Percentiles rank a stretch among this genome's conserved stretches.
Evolutionary conservation across 2,329 filamentous ascomycete species (phyloP).

Genomic region (Aureobasidium subglaciale): DNA sequence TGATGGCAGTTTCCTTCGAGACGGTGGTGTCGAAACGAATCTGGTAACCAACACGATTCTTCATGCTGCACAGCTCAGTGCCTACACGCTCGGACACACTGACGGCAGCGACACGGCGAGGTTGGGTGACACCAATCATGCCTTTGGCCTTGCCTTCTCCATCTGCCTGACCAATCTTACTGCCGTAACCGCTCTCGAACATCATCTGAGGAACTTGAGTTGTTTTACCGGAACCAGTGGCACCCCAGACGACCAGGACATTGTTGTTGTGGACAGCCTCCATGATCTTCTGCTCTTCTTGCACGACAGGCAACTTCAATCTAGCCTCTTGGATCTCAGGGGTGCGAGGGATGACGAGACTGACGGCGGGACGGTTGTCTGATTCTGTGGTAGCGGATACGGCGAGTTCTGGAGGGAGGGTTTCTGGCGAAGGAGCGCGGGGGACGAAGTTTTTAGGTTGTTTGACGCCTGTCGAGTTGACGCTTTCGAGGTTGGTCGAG

Average conservation of each 20-base stretch:
- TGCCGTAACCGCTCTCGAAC: conserved; percentile 87
- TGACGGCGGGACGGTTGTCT: conserved; percentile 61
- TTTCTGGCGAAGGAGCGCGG: conserved; percentile 62
- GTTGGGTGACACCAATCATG: conserved; percentile 92
- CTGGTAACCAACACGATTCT: conserved; percentile 74
- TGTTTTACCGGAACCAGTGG: conserved; percentile 95
- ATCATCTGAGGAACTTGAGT: conserved; percentile 96
- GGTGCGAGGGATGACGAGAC: conserved; percentile 62
- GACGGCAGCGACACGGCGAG: conserved; percentile 86
- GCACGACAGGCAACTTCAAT: conserved; percentile 77
- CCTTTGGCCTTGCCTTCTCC: conserved; percentile 51
- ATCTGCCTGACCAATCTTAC: conserved; percentile 48
- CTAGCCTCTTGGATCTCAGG: conserved; percentile 71
- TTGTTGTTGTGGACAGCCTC: conserved; percentile 91
- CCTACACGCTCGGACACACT: conserved; percentile 92
- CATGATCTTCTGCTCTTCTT: conserved; percentile 96
- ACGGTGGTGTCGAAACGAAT: conserved; percentile 90
- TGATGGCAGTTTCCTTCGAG: conserved; percentile 74
- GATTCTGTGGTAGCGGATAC: conserved; percentile 48
- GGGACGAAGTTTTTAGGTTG: conserved; percentile 61
- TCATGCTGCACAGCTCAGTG: conserved; percentile 72
- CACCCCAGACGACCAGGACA: conserved; percentile 84
- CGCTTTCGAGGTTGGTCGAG: conserved; percentile 34
- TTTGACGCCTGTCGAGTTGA: conserved; percentile 7
- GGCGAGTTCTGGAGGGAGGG: conserved; percentile 59